phyloP scores from a whole-genome alignment of 208 protist genomes.

The Leishmania mexicana region DNA sequence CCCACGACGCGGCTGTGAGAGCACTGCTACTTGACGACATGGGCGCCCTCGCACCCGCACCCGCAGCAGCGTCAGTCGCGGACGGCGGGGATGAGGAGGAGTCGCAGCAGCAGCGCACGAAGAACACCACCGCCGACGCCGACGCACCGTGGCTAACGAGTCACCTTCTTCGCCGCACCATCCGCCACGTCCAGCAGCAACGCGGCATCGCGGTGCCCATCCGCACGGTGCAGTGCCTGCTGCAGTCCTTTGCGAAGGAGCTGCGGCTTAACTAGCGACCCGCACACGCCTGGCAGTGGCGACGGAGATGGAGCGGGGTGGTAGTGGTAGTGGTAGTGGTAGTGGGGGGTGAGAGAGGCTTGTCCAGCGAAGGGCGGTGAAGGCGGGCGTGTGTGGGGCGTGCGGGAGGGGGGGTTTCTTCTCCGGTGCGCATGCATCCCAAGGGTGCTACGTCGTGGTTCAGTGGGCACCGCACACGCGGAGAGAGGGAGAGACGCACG shows the following conservation, averaged over 20 bases:
- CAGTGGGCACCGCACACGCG: background rate
- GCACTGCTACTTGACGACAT: background rate
- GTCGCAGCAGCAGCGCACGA: background rate
- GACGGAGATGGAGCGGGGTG: background rate
- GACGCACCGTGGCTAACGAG: constrained; percentile 17
- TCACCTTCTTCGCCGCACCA: constrained; percentile 29
- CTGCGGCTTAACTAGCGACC: constrained; percentile 30
- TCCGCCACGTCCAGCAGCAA: constrained; percentile 52
- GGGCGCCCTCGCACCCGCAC: background rate
- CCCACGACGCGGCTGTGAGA: background rate
- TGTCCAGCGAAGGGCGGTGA: background rate
- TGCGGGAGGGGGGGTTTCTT: background rate
- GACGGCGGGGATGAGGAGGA: background rate
- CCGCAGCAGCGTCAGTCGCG: background rate
- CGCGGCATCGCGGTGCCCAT: constrained; percentile 66
- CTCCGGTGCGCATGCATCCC: background rate
- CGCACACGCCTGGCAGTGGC: background rate
- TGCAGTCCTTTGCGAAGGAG: constrained; percentile 52
- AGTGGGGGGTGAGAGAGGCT: background rate
- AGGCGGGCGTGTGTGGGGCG: too few species aligned
- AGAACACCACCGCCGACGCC: background rate
- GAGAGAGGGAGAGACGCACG: background rate
- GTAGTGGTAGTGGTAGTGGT: too few species aligned
- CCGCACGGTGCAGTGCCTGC: constrained; percentile 45
- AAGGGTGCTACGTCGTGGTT: too few species aligned